Base-by-base conservation (phyloP, 371 early-diverging fungal genomes). In the Mortierella sp. region DNA sequence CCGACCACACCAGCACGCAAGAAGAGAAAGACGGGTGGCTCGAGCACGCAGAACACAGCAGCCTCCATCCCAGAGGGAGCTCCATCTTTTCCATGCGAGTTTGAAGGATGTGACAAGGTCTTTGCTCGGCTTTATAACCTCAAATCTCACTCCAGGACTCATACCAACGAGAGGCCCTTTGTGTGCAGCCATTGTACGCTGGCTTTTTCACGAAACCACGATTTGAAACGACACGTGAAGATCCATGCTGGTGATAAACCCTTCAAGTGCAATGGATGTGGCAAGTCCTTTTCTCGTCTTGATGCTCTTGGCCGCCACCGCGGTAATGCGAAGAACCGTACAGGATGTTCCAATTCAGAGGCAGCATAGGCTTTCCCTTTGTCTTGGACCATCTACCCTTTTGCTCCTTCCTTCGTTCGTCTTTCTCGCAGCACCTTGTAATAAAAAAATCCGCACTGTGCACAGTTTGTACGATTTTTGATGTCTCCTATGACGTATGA, bases 161-260 rank as follows among this genome's bases (percentile, higher is more conserved):
- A 94, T 67, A 91, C 93, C 2, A 87, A 89, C 43, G 90, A 91
- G 48, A 84, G 92, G 48, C 94, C 94, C 1, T 95, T 91, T 83
- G 83, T 87, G 6, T 95, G 95, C 66, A 72, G 76, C 34, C 81
- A 84, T 2, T 95, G 95, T 71, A 67, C 83, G 39, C 86, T 90
- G 47, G 89, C 93, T 1, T 95, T 95, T 64, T 86, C 93, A 59
- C 85, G 95, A 41, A 93, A 95, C 64, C 95, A 95, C 63, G 95
- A 95, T 71, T 76, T 95, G 45, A 94, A 94, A 61, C 82, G 95
- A 14, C 95, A 95, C 64, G 84, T 89, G 58, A 91, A 93, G 72
- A 94, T 93, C 39, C 95, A 95, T 66, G 89, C 86, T n/a, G 94
- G 94, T 13, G 83, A 89, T 39, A 94, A 94, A 65, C 93, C 94